Base-by-base conservation (phyloP, 2,329 filamentous ascomycete species). In the Rugonectria rugulosa region DNA sequence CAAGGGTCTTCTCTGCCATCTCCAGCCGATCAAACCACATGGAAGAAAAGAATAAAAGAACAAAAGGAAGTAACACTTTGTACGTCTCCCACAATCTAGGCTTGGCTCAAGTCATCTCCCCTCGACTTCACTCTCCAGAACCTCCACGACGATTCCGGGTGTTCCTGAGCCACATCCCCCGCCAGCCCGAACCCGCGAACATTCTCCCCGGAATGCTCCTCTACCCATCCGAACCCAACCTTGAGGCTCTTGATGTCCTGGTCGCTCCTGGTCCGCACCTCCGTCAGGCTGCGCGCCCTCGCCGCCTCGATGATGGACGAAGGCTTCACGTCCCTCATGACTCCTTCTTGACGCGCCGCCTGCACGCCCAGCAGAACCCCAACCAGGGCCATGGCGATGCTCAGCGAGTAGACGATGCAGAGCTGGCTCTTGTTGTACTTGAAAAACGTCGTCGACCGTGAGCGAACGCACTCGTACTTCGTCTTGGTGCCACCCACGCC, bases 291-390 rank as follows among this genome's bases (percentile, higher is more conserved):
- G 21, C 23, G 20, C 6, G 20, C 44, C 20, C 44, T 47, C 14
- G 44, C 21, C 14, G 44, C 44, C 5, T 19, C n/a, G 23, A 47
- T 36, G 17, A 47, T 47, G 12, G 44, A 47, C 3, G 44, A 47
- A 27, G 44, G 44, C n/a, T 47, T 47, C n/a, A 38, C 15, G 9
- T 47, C 44, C 1, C 32, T 31, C 44, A 47, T 47, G 2, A 5
- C 20, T 5, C 44, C 44, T 47, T 37, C 44, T 10, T 37, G 31
- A 8, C 26, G 31, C 3, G 44, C 44, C 4, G 36, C 36, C 10
- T 38, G 36, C n/a, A 21, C n/a, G 12, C 44, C 44, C 20, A 47
- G 15, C 2, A 47, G 10, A 10, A 47, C 44, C 15, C 20, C 44
- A 14, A 47, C 21, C 6, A 38, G 15, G 10, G 32, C 44, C 7